Percentiles rank a stretch among this genome's conserved stretches.
Conservation (phyloP, 805 yeast genomes). For the Torulaspora indica region DNA sequence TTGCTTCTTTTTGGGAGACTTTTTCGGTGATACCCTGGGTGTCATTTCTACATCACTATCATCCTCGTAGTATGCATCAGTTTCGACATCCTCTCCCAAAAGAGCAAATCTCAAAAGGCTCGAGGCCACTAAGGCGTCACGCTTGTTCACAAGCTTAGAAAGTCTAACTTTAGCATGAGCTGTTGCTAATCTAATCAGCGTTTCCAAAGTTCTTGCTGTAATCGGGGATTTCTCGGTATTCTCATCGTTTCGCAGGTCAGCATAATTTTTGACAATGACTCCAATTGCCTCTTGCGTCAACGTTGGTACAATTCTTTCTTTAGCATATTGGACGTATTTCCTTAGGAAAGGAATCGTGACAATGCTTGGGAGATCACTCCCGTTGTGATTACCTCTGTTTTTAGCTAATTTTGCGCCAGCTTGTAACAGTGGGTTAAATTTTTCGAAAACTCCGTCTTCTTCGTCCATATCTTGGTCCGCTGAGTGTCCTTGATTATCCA, state of each 20-base stretch:
- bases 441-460: constrained; percentile 67
- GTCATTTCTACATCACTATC: constrained; percentile 21
- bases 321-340: constrained; percentile 91
- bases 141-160: constrained; percentile 63
- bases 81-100: constrained; percentile 43
- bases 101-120: constrained; percentile 78
- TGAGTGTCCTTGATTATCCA: constrained; percentile 8
- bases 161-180: constrained; percentile 97
- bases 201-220: constrained; percentile 97
- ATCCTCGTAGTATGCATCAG: constrained; percentile 22
- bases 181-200: constrained; percentile 87
- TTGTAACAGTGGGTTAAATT: constrained; percentile 75
- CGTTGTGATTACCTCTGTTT: constrained; percentile 35
- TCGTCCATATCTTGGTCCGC: constrained; percentile 42
- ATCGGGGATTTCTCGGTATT: constrained; percentile 85
- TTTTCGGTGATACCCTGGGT: constrained; percentile 27
- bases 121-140: constrained; percentile 84
- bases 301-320: constrained; percentile 77
- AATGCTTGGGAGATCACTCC: constrained; percentile 41
- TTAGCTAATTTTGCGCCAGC: constrained; percentile 60
- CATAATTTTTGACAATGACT: constrained; percentile 72
- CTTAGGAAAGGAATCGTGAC: constrained; percentile 80
- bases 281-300: constrained; percentile 73
- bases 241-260: constrained; percentile 77
- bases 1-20: constrained; percentile 35